phyloP scores from a whole-genome alignment of 2,329 filamentous ascomycete genomes.

The Fonsecaea pugnacius region DNA sequence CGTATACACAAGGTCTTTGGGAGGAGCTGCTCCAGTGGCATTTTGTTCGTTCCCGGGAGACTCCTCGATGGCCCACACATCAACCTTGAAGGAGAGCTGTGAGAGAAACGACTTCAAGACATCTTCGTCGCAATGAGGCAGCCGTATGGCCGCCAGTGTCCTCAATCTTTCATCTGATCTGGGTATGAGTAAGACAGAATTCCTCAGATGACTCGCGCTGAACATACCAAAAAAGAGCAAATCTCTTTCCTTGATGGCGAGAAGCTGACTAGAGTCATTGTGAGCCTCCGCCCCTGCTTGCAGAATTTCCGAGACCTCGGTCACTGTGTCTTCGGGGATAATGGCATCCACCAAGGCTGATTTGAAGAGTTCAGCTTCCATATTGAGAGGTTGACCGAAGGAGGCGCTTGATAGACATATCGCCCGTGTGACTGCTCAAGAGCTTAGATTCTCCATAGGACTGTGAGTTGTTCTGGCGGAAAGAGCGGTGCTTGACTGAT shows the following conservation, averaged over 20 bases:
- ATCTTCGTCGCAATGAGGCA: slow-evolving; percentile 55
- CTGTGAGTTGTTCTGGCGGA: not conserved
- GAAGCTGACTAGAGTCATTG: slow-evolving; percentile 49
- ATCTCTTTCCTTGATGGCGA: slow-evolving; percentile 56
- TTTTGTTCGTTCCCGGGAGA: slow-evolving; percentile 44
- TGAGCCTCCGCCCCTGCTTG: slow-evolving; percentile 44
- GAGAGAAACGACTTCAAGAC: slow-evolving; percentile 55
- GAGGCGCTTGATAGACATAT: not conserved
- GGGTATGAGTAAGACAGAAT: slow-evolving; percentile 53
- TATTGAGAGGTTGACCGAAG: slow-evolving; percentile 9
- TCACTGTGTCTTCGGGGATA: slow-evolving; percentile 47
- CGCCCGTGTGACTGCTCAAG: not conserved
- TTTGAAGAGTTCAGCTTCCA: slow-evolving; percentile 48
- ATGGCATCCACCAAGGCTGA: slow-evolving; percentile 51
- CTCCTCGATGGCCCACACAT: slow-evolving; percentile 51
- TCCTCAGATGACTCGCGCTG: not conserved
- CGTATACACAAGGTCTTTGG: slow-evolving; percentile 51
- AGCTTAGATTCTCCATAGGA: not conserved
- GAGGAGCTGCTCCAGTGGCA: slow-evolving; percentile 35
- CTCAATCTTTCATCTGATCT: slow-evolving; percentile 61
- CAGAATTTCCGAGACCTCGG: slow-evolving; percentile 27
- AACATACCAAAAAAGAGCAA: slow-evolving; percentile 49
- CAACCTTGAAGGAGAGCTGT: slow-evolving; percentile 56
- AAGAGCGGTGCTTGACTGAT: not conserved
- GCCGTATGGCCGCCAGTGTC: slow-evolving; percentile 57